phyloP scores from a whole-genome alignment of 1,284 basidiomycete genomes.

The Rhodotorula glutinis region DNA sequence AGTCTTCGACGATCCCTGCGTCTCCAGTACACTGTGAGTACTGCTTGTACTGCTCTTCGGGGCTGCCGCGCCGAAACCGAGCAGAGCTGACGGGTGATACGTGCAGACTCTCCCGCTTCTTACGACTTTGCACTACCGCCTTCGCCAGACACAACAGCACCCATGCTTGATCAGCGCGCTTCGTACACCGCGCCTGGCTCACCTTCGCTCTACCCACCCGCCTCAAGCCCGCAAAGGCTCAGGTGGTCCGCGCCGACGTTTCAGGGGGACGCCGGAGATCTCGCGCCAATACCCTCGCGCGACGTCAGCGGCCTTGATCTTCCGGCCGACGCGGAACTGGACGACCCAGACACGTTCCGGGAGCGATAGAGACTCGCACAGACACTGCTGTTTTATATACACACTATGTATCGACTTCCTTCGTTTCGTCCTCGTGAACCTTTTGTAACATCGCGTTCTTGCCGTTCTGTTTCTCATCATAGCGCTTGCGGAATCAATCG shows the following conservation, averaged over 20 bases:
- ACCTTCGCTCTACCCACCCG: not conserved
- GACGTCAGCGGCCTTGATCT: not conserved
- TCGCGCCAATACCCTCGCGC: not conserved
- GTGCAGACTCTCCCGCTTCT: not conserved
- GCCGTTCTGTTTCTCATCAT: too few species aligned
- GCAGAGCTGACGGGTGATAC: too few species aligned
- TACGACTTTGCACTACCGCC: not conserved
- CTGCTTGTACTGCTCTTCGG: too few species aligned
- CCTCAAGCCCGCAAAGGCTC: not conserved
- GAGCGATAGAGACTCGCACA: not conserved
- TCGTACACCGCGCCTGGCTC: not conserved
- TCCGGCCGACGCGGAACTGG: constrained; percentile 2
- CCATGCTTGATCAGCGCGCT: not conserved
- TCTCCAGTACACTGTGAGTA: not conserved
- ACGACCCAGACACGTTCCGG: constrained; percentile 5
- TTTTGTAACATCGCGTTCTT: too few species aligned
- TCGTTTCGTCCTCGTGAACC: too few species aligned
- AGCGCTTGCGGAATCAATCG: too few species aligned
- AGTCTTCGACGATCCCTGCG: not conserved
- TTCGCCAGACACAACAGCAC: not conserved
- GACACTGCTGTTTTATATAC: not conserved
- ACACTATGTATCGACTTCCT: too few species aligned
- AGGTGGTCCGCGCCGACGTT: not conserved
- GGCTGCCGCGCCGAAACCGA: too few species aligned
- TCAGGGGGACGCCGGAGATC: not conserved